Evolutionary conservation across 345 rosid genomes (phyloP), one percentile per base, ranked within the genome.

Genomic region (Dipteronia dyeriana): DNA sequence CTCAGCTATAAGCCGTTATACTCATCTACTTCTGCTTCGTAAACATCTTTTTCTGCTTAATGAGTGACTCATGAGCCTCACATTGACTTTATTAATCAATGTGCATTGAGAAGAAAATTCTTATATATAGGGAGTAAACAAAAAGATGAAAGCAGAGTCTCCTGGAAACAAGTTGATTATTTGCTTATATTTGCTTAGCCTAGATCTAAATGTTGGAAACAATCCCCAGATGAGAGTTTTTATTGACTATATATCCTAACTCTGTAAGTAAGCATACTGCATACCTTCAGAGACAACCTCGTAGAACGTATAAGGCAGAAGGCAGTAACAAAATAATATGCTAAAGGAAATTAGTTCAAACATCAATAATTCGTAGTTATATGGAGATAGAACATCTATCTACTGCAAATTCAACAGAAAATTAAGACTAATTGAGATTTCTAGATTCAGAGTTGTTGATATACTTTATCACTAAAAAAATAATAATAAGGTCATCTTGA

Each of bases 321-420:
- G 45, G 45, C 62, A 53, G 16, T 23, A 70, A 20, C 43, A 53
- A 51, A 49, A 51, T 22, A 26, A 13, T 51, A 16, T 25, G 26
- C 49, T 16, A 26, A 16, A 7, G n/a, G 23, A 25, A 7, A 71
- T 56, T 39, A 53, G 64, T 11, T 4, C 65, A 54, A 54, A 54
- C 51, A 72, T 54, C 74, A 71, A 31, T 51, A n/a, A 20, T 20
- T 45, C 75, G 38, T 14, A 59, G 7, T 69, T 47, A 56, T 34
- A 22, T 57, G 7, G 29, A 31, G n/a, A 23, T 3, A 20, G 75
- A 56, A 56, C 57, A 53, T n/a, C 53, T 19, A 9, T 31, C n/a
- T 0, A 71, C 38, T 34, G 5, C 65, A 57, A 29, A 34, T 17
- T 41, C 65, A 56, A n/a, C 29, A 72, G 41, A 56, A 38, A 5